Base-by-base conservation (phyloP, 176 grass and related monocot species). In the Oryza officinalis region DNA sequence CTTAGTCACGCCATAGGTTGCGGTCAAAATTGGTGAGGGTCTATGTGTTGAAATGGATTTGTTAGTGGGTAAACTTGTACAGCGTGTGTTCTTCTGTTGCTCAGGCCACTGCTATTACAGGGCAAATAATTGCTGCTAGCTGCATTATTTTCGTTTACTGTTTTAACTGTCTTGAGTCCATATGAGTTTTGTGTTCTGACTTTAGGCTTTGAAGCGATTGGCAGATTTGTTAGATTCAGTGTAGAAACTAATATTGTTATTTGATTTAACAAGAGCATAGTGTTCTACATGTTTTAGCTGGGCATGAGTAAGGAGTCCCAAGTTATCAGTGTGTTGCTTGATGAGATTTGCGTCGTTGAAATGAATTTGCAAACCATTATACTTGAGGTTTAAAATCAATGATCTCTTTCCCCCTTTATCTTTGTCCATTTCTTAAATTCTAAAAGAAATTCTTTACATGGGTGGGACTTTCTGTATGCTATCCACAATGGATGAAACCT, bases 101-200 rank as follows among this genome's bases (percentile, higher is more conserved):
- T 57, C 18, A 6, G 5, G 8, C 52, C 17, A n/a, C 10, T 8
- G 17, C 59, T 57, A 35, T 33, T 75, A 22, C 12, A 4, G 47
- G 46, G 28, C 18, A 1, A 54, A 57, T 9, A 75, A 1, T 75
- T 75, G 27, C 9, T 10, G 1, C 28, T n/a, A 33, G 28, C 47
- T n/a, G 2, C 30, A 33, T 32, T 33, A n/a, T 54, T 32, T 57
- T 31, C 9, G 0, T 27, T n/a, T 75, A 57, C 4, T 1, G 28
- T 47, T 73, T 61, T n/a, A 45, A 72, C n/a, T 72, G 69, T n/a
- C 18, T 13, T 72, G 40, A 73, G 71, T 49, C 26, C 44, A 18
- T 74, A 17, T 72, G 26, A 28, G 13, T 30, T 74, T 45, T 74
- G 14, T 50, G 8, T 49, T 49, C 26, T 17, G 4, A 10, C 15